Base-by-base conservation (phyloP, 2,329 filamentous ascomycete species). In the Colletotrichum sp. region DNA sequence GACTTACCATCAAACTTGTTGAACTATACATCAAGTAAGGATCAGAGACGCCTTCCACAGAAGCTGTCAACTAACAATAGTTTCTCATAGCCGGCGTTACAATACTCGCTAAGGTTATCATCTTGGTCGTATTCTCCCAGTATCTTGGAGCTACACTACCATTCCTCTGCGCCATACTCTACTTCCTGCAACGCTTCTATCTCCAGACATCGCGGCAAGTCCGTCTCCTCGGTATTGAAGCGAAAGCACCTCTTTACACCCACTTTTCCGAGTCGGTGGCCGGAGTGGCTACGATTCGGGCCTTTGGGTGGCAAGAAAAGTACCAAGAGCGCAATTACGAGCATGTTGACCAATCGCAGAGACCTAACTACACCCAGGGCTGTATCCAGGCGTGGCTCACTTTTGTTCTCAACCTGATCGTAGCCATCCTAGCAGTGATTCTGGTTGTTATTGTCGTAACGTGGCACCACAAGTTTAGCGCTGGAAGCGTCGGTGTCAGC, bases 201-300 rank as follows among this genome's bases (percentile, higher is more conserved):
- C 81, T 85, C 1, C 80, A 79, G 28, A 85, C 83, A 6, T 85
- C 83, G 1, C 77, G 84, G 1, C 84, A 85, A 76, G 63, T 85
- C 2, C 81, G 84, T 15, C 77, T 82, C 5, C 77, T 85, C 12
- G 83, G 83, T 9, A 79, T 84, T 6, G 83, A 84, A 39, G 79
- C 82, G 13, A 84, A 84, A 71, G 80, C 80, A 10, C 83, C 83
- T 6, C 77, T 85, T 0, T 85, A 83, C 59, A 80, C 81, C 4
- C 80, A 81, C 64, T 84, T 84, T 60, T 77, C 76, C 24, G 80
- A 81, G 39, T 80, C 80, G 1, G 72, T 80, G 13, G 59, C 68
- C 0, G 79, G 79, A 2, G 65, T 69, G 2, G 72, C 79, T 5
- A 80, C 77, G 0, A 80, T 80, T 18, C 73, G 79, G n/a, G 78